Conservation (phyloP, 1,284 basidiomycete species). For the Golubevia sp. region DNA sequence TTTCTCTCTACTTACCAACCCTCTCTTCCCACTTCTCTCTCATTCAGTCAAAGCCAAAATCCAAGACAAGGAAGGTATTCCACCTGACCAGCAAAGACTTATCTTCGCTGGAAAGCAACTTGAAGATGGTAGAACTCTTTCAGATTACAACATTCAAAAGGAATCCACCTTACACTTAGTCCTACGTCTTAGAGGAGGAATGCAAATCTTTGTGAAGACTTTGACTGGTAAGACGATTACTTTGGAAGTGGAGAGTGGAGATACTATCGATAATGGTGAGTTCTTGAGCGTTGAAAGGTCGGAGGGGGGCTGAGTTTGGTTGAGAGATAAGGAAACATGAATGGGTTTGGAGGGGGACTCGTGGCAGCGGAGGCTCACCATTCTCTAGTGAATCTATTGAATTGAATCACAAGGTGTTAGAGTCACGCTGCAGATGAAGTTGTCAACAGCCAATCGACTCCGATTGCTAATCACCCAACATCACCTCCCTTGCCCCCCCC, state of each 20-base stretch:
- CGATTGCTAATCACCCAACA: background rate
- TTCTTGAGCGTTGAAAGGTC: background rate
- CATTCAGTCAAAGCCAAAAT: slow-evolving; percentile 49
- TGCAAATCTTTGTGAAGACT: slow-evolving; percentile 61
- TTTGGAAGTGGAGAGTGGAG: slow-evolving; percentile 51
- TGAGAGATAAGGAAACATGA: background rate
- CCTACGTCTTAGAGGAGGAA: slow-evolving; percentile 73
- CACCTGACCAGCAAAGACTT: slow-evolving; percentile 64
- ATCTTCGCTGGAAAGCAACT: slow-evolving; percentile 65
- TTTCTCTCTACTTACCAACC: slow-evolving; percentile 12
- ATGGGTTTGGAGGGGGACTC: too few species aligned
- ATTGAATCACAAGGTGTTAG: background rate
- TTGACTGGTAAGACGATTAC: slow-evolving; percentile 63
- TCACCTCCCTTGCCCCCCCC: background rate
- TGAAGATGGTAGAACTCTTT: slow-evolving; percentile 64
- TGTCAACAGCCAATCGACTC: background rate
- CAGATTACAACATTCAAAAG: slow-evolving; percentile 63
- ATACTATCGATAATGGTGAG: slow-evolving; percentile 52
- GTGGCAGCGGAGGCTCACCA: too few species aligned
- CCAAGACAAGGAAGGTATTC: slow-evolving; percentile 61
- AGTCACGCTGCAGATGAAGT: background rate
- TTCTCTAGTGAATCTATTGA: too few species aligned
- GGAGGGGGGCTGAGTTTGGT: background rate
- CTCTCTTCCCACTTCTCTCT: slow-evolving; percentile 11
- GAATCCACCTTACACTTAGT: slow-evolving; percentile 60